Conservation (phyloP, 2,329 filamentous ascomycete genomes). For the Phialemonium atrogriseum region DNA sequence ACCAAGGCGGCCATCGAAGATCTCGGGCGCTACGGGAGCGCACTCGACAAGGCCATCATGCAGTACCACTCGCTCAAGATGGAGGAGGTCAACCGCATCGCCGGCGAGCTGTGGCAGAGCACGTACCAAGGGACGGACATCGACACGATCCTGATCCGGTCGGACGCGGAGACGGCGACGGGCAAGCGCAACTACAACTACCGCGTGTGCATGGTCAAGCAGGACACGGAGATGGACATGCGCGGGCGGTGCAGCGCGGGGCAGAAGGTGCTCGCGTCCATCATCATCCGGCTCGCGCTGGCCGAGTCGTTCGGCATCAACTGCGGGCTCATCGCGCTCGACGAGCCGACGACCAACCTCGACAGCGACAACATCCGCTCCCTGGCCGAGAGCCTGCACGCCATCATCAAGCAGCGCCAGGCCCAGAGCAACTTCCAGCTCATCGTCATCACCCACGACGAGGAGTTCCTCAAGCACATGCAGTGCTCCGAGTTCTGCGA, state of each 20-base stretch:
- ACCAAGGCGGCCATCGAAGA: slow-evolving; percentile 92
- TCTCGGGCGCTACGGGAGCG: slow-evolving; percentile 69
- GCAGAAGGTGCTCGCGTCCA: slow-evolving; percentile 92
- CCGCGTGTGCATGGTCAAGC: slow-evolving; percentile 95
- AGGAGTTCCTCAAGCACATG: slow-evolving; percentile 91
- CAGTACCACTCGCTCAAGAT: slow-evolving; percentile 94
- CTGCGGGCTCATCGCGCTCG: slow-evolving; percentile 91
- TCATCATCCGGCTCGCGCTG: slow-evolving; percentile 92
- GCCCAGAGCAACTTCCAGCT: slow-evolving; percentile 94
- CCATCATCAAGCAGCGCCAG: slow-evolving; percentile 76
- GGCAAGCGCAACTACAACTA: slow-evolving; percentile 90
- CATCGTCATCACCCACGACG: slow-evolving; percentile 97
- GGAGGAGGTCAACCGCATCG: slow-evolving; percentile 94
- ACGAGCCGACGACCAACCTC: slow-evolving; percentile 96
- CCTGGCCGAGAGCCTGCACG: slow-evolving; percentile 73
- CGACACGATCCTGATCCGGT: slow-evolving; percentile 90
- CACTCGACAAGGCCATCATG: slow-evolving; percentile 95
- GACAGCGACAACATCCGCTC: slow-evolving; percentile 92
- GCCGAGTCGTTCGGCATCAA: slow-evolving; percentile 95
- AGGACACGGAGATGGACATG: slow-evolving; percentile 98
- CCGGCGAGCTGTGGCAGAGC: slow-evolving; percentile 91
- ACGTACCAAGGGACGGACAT: slow-evolving; percentile 97
- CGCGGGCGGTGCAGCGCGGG: slow-evolving; percentile 93
- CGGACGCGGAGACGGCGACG: slow-evolving; percentile 68
- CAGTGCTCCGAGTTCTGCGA: slow-evolving; percentile 89